Evolutionary conservation across 805 yeast genomes (phyloP), one percentile per base, ranked within the genome.

Genomic region (Hermanozyma aechmeae): DNA sequence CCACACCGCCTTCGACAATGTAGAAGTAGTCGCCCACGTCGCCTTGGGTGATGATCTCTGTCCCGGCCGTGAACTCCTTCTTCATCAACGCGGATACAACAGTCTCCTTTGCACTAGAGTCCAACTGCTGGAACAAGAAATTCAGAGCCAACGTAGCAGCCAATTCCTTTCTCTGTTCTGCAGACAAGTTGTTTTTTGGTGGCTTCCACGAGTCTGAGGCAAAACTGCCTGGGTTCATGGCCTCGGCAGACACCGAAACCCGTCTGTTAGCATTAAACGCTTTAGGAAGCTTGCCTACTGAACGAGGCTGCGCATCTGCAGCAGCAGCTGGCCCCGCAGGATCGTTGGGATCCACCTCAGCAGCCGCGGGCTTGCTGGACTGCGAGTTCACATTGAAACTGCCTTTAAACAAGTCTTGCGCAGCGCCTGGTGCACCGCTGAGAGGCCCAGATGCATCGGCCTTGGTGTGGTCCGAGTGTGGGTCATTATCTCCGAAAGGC

Each of bases 1-100:
- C 96, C 2, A 68, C 57, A 32, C 98, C 98, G 5, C 63, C 55
- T 56, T 87, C 96, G 32, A 87, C 73, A 24, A 87, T 76, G 55
- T 86, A 87, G 51, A 89, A 84, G 54, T 62, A 87, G 58, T 89
- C 96, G 41, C 96, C 96, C 48, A 82, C 95, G 47, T 83, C 96
- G 29, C 96, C 96, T 57, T 89, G 96, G 39, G 60, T 71, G 48
- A 87, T 86, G 36, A 89, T 76, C 39, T 73, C 76, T 5, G 73
- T 58, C 32, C 75, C 80, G 30, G 70, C 63, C 3, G 67, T 48
- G 23, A 76, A 73, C 29, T 61, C 56, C 43, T 81, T 80, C 50
- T 81, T 92, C 42, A 78, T 76, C 39, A 92, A 67, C n/a, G 96
- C 93, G 43, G 73, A 71, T 26, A 92, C 72, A 13, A 92, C 87